Evolutionary conservation across 2,329 filamentous ascomycete genomes (phyloP).

Genomic region (Sclerotinia subarctica): DNA sequence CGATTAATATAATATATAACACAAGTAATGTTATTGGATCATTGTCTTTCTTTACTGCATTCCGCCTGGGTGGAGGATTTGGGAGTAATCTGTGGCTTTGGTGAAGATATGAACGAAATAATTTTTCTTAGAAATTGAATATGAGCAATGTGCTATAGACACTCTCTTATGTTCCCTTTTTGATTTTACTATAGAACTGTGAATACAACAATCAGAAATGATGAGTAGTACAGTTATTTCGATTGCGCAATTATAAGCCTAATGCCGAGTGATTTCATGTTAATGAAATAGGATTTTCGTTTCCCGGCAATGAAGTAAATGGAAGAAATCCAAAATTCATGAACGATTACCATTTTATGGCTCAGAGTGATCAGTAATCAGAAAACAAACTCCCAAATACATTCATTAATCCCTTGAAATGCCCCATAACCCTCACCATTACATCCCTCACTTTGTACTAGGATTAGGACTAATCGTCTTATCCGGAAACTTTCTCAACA

Average conservation of each 20-base stretch:
- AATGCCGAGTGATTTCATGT: not conserved
- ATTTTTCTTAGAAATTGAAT: too few species aligned
- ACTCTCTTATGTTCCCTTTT: not conserved
- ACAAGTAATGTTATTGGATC: not conserved
- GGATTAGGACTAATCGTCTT: conserved; percentile 29
- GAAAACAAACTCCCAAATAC: too few species aligned
- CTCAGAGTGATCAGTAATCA: too few species aligned
- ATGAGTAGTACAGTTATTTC: not conserved
- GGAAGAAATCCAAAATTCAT: not conserved
- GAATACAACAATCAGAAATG: too few species aligned
- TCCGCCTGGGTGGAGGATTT: not conserved
- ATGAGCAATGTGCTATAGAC: not conserved
- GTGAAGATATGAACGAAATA: too few species aligned
- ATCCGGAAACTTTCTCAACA: conserved; percentile 54
- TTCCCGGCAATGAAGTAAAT: not conserved
- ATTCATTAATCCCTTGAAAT: not conserved
- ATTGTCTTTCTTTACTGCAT: not conserved
- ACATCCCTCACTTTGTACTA: conserved; percentile 10
- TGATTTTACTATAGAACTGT: not conserved
- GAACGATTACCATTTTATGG: too few species aligned
- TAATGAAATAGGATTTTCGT: not conserved
- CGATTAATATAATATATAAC: not conserved
- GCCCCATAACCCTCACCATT: not conserved
- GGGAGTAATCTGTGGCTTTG: too few species aligned
- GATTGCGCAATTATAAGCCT: not conserved